phyloP scores from a whole-genome alignment of 2,329 filamentous ascomycete species.

The Colletotrichum coccodes region DNA sequence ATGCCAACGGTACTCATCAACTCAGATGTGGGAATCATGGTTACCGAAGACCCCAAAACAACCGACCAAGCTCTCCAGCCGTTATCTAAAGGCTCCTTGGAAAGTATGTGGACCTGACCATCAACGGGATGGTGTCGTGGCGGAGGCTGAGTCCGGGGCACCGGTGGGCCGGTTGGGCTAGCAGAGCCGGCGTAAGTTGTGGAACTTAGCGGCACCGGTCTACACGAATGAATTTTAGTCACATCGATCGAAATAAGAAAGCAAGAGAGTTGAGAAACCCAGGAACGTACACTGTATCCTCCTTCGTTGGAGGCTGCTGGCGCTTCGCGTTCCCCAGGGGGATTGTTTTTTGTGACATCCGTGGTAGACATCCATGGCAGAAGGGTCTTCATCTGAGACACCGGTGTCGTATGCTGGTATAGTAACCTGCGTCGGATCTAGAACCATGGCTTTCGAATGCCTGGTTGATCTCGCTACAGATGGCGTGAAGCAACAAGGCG shows the following conservation, averaged over 20 bases:
- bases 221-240: background rate
- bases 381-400: slow-evolving; percentile 2
- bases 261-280: background rate
- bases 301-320: background rate
- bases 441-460: background rate
- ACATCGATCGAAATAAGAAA: background rate
- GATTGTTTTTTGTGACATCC: background rate
- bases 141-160: background rate
- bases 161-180: slow-evolving; percentile 33
- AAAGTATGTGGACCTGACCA: slow-evolving; percentile 38
- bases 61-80: slow-evolving; percentile 25
- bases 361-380: background rate
- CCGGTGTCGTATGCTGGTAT: background rate
- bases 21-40: slow-evolving; percentile 38
- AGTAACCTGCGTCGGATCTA: background rate
- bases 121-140: background rate
- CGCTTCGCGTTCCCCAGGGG: background rate
- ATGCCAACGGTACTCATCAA: slow-evolving; percentile 42
- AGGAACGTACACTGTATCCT: slow-evolving; percentile 7
- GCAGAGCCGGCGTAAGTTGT: slow-evolving; percentile 36
- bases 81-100: slow-evolving; percentile 24
- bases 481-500: no score
- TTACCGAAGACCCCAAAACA: slow-evolving; percentile 15
- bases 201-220: background rate
- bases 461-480: no score